phyloP scores from a whole-genome alignment of 371 early-diverging fungal species.

The Mucor lusitanicus region DNA sequence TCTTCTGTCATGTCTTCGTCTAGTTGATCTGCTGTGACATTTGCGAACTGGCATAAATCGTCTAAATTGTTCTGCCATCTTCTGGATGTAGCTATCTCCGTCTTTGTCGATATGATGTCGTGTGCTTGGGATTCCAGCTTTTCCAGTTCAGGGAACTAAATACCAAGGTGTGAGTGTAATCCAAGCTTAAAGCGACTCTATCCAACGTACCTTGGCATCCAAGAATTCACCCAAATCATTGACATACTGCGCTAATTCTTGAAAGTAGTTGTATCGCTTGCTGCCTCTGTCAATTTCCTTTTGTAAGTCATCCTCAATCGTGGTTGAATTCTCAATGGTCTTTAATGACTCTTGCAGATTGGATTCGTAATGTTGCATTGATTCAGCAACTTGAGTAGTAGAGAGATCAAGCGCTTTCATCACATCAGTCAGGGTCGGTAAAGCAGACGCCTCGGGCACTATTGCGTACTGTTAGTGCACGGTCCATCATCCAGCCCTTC shows the following conservation, averaged over 20 bases:
- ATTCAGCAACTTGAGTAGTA: slow-evolving; percentile 33
- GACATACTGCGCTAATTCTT: slow-evolving; percentile 60
- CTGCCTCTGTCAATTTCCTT: slow-evolving; percentile 52
- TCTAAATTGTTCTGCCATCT: slow-evolving; percentile 50
- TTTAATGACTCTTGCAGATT: slow-evolving; percentile 52
- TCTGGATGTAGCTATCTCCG: slow-evolving; percentile 40
- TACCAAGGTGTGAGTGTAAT: not conserved
- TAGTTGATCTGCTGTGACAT: slow-evolving; percentile 3
- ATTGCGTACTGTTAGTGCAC: not conserved
- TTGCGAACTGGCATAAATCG: slow-evolving; percentile 47
- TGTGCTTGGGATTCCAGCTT: slow-evolving; percentile 59
- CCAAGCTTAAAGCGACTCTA: too few species aligned
- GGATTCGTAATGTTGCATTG: slow-evolving; percentile 42
- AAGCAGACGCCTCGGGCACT: slow-evolving; percentile 56
- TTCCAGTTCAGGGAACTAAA: slow-evolving; percentile 64
- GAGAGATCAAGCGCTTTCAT: slow-evolving; percentile 38
- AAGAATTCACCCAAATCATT: slow-evolving; percentile 70
- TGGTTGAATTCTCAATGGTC: slow-evolving; percentile 40
- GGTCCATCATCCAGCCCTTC: not conserved
- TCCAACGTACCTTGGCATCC: slow-evolving; percentile 60
- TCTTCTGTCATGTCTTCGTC: slow-evolving; percentile 23
- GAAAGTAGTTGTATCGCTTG: slow-evolving; percentile 68
- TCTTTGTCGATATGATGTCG: slow-evolving; percentile 42
- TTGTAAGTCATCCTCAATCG: slow-evolving; percentile 37
- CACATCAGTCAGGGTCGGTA: slow-evolving; percentile 56